phyloP scores from a whole-genome alignment of 306 rosid species.

The Inga laurina region DNA sequence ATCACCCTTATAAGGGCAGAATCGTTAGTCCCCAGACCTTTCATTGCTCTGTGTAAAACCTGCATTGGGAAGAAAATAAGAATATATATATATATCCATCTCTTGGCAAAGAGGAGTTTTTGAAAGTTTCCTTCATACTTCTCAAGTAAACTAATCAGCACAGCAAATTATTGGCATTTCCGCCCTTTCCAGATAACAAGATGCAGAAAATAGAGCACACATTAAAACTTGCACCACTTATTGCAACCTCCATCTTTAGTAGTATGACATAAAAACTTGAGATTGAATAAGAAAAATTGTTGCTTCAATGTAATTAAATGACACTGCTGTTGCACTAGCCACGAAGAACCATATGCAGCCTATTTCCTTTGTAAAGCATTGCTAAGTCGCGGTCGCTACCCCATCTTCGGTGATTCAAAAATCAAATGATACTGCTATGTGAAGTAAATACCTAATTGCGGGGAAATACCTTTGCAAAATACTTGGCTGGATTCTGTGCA shows the following conservation, averaged over 20 bases:
- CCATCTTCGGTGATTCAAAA: neutral
- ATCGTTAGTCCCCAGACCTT: conserved; percentile 83
- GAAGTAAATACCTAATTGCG: conserved; percentile 12
- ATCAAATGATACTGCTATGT: neutral
- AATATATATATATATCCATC: neutral
- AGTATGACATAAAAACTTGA: conserved; percentile 1
- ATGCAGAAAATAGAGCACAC: neutral
- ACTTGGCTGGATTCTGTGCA: conserved; percentile 64
- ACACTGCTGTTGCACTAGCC: neutral
- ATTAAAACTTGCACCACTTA: neutral
- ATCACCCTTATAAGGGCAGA: conserved; percentile 54
- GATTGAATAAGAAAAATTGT: neutral
- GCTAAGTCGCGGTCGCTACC: neutral
- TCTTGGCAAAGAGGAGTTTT: neutral
- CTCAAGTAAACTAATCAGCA: neutral
- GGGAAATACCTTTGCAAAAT: conserved; percentile 73
- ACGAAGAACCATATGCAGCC: neutral
- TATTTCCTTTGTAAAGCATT: neutral
- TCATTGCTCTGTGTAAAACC: conserved; percentile 72
- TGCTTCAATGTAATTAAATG: conserved; percentile 5
- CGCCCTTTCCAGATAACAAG: neutral
- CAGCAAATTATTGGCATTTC: neutral
- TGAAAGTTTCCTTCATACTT: conserved; percentile 11
- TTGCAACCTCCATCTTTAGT: conserved; percentile 4
- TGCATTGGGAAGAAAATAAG: conserved; percentile 31